Conservation (phyloP, 768 basidiomycete genomes). For the Cubamyces lactineus region DNA sequence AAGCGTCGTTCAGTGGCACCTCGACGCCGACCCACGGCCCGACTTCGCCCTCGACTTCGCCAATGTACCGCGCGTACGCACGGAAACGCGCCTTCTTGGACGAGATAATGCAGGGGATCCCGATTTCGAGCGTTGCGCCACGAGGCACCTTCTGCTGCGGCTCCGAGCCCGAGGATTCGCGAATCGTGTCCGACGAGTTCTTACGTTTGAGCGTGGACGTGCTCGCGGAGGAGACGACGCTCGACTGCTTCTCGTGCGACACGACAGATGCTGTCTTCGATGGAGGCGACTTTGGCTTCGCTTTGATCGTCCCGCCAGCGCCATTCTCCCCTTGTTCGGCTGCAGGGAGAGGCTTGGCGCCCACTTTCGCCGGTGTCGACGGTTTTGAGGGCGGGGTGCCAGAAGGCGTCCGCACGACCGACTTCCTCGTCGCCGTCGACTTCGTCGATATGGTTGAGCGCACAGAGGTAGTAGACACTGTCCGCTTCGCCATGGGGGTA, state of each 20-base stretch:
- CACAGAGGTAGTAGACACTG: constrained; percentile 34
- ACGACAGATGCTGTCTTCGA: background rate
- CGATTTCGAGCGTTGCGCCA: constrained; percentile 80
- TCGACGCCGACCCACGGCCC: constrained; percentile 94
- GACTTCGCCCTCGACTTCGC: constrained; percentile 77
- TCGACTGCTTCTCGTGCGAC: constrained; percentile 29
- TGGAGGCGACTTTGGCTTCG: constrained; percentile 14
- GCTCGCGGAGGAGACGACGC: constrained; percentile 33
- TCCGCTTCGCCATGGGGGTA: constrained; percentile 25
- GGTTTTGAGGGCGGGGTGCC: constrained; percentile 8
- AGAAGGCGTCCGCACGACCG: constrained; percentile 3
- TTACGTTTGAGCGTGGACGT: constrained; percentile 41
- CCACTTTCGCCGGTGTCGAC: constrained; percentile 2
- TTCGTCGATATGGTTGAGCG: constrained; percentile 30
- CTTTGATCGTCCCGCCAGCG: constrained; percentile 22
- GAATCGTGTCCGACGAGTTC: constrained; percentile 42
- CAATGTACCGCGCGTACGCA: constrained; percentile 87
- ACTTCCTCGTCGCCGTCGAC: constrained; percentile 20
- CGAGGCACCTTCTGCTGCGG: constrained; percentile 38
- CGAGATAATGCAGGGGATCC: constrained; percentile 89
- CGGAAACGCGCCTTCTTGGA: constrained; percentile 83
- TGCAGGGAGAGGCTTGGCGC: constrained; percentile 19
- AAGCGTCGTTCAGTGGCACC: constrained; percentile 69
- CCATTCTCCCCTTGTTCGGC: constrained; percentile 9
- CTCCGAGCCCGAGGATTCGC: constrained; percentile 17